Conservation (phyloP, 108 stramenopile genomes). For the Fragilaria crotonensis region DNA sequence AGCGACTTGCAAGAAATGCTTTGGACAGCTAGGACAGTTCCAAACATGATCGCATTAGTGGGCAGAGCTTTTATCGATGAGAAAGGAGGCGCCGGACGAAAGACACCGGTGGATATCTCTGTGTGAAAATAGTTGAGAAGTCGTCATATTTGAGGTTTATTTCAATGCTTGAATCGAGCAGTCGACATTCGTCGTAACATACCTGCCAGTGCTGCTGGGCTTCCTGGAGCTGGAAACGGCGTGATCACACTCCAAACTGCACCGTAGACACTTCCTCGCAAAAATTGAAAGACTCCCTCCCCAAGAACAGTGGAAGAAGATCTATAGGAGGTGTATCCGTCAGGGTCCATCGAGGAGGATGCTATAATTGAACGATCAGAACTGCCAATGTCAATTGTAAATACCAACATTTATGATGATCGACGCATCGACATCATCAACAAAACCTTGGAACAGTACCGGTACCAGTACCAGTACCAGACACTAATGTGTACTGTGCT, state of each 20-base stretch:
- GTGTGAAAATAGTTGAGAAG: background rate
- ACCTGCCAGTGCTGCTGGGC: slow-evolving; percentile 11
- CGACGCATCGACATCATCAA: no score
- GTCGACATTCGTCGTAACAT: slow-evolving; percentile 2
- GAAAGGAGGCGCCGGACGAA: slow-evolving; percentile 28
- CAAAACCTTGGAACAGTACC: no score
- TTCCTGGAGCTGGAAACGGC: slow-evolving; percentile 13
- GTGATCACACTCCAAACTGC: slow-evolving; percentile 26
- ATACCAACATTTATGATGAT: no score
- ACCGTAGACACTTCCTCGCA: slow-evolving; percentile 19
- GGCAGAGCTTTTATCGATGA: slow-evolving; percentile 22
- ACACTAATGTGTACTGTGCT: no score
- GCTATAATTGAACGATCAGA: no score
- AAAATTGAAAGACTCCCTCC: slow-evolving; percentile 29
- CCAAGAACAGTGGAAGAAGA: slow-evolving; percentile 22
- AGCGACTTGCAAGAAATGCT: slow-evolving; percentile 25
- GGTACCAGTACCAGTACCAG: no score
- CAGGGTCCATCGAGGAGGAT: no score
- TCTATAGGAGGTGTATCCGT: no score
- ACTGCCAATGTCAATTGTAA: no score
- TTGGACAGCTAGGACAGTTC: slow-evolving; percentile 28
- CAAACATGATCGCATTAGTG: slow-evolving; percentile 32
- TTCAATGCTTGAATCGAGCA: no score
- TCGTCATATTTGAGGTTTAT: no score
- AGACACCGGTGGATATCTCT: slow-evolving; percentile 27